Conservation (phyloP, 352 stramenopile species). For the Phytopythium boreale region DNA sequence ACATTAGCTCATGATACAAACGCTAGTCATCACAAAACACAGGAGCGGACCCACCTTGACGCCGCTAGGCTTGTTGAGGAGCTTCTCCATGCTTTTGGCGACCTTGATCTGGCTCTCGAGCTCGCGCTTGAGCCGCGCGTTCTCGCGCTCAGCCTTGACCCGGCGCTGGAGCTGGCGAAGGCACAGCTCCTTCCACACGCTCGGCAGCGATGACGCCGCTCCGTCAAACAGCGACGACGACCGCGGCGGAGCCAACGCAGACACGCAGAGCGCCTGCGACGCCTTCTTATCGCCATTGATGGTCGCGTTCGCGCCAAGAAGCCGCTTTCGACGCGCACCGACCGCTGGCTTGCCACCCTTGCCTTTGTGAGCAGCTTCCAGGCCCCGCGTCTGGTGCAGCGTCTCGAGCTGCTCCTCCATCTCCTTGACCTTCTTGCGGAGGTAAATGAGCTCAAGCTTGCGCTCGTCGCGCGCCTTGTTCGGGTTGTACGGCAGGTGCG, state of each 20-base stretch:
- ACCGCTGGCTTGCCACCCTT: not conserved
- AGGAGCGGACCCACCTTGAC: not conserved
- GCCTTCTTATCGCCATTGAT: not conserved
- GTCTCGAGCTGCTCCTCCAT: conserved; percentile 31
- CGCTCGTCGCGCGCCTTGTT: conserved; percentile 37
- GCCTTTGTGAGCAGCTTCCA: not conserved
- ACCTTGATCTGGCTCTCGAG: conserved; percentile 47
- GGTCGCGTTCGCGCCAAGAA: not conserved
- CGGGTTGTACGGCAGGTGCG: conserved; percentile 19
- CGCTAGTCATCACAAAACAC: not conserved
- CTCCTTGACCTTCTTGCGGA: conserved; percentile 43
- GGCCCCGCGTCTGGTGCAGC: conserved; percentile 23
- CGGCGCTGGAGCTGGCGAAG: conserved; percentile 24
- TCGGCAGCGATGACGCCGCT: conserved; percentile 5
- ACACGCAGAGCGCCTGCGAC: not conserved
- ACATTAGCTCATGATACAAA: not conserved
- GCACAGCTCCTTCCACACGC: conserved; percentile 36
- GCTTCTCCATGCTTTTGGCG: conserved; percentile 41
- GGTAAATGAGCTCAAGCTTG: conserved; percentile 35
- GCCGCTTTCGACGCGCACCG: not conserved
- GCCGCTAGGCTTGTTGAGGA: conserved; percentile 28
- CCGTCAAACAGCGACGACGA: not conserved
- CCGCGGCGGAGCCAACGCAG: not conserved
- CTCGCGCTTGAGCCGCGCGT: conserved; percentile 41
- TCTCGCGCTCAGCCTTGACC: conserved; percentile 38